These are phyloP conservation scores for Vanrija pseudolonga DNA, from an alignment of 1,284 basidiomycete species.

Conservation along the genomic window DNA sequence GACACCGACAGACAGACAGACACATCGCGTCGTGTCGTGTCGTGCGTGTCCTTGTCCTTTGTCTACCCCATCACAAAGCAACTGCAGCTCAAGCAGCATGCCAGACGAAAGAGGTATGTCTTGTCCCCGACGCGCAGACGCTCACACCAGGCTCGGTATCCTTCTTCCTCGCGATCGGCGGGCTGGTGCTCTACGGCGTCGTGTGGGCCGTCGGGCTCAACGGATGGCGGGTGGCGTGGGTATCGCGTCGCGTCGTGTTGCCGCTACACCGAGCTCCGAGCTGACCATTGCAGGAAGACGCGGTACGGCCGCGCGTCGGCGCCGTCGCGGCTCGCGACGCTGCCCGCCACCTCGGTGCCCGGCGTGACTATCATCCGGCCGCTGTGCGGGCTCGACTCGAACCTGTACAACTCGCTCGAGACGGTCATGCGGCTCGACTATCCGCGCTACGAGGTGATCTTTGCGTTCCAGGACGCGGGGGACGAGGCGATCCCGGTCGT, in stretches of 20 bases:
- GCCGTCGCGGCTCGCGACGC: slow-evolving; percentile 61
- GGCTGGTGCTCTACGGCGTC: slow-evolving; percentile 57
- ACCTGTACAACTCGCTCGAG: slow-evolving; percentile 88
- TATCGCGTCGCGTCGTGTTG: slow-evolving; percentile 22
- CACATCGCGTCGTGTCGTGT: no score
- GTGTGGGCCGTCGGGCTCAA: slow-evolving; percentile 72
- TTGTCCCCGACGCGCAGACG: no score
- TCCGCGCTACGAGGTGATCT: slow-evolving; percentile 78
- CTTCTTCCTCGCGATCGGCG: slow-evolving; percentile 5
- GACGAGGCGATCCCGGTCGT: slow-evolving; percentile 81
- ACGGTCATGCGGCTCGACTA: slow-evolving; percentile 86
- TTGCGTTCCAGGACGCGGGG: slow-evolving; percentile 73
- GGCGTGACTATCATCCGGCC: slow-evolving; percentile 89
- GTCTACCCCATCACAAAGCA: no score
- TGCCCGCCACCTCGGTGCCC: slow-evolving; percentile 58
- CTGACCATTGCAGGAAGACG: slow-evolving; percentile 58
- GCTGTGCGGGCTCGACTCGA: slow-evolving; percentile 85
- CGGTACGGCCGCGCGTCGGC: slow-evolving; percentile 63
- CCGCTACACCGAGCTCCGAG: no score
- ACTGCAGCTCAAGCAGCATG: no score
- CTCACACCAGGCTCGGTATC: neutral
- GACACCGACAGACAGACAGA: neutral
- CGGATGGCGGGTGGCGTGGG: slow-evolving; percentile 75
- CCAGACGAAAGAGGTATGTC: neutral
- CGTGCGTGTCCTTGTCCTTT: no score